Base-by-base conservation (phyloP, 805 yeast species). In the Sugiyamaella qingdaonensis region DNA sequence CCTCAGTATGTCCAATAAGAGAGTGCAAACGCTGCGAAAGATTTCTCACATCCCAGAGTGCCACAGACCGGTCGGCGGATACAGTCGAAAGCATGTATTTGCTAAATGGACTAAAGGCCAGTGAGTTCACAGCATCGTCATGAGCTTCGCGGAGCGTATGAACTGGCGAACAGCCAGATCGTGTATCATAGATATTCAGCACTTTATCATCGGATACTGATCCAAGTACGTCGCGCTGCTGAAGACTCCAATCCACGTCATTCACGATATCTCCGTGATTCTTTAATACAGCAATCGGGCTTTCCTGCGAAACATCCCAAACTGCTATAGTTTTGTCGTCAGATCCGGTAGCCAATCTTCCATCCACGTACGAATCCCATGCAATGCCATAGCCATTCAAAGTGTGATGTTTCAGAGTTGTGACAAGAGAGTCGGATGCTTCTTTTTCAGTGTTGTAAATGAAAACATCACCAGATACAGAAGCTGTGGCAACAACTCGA, bases 31-130 rank as follows among this genome's bases (percentile, higher is more conserved):
- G 87, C 11, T 71, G 67, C 1, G 73, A 59, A 31, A 81, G 73
- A 62, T 82, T 81, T 64, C 95, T 77, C 51, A 86, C 68, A 65
- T 90, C 96, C 82, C 88, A 88, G 24, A 85, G 71, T 49, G 79
- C 79, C 18, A 88, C 79, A n/a, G 82, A 71, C 61, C 83, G 82
- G 65, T 89, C 96, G 27, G 85, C 81, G 10, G 89, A 85, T 19
- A 86, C 96, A 0, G 94, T 86, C 11, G 85, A 91, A 46, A 86
- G 74, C 54, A 88, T 66, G 36, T 79, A 69, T 31, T 62, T 60
- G 37, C 75, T 67, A n/a, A 61, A 61, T 0, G 88, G 85, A 62
- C 85, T 85, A 69, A 86, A 86, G 42, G 78, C 79, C 45, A 86
- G 78, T 1, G 86, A 77, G 63, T 85, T 86, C 58, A 88, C 82